Base-by-base conservation (phyloP, 2,329 filamentous ascomycete genomes). In the Verruconis gallopava region DNA sequence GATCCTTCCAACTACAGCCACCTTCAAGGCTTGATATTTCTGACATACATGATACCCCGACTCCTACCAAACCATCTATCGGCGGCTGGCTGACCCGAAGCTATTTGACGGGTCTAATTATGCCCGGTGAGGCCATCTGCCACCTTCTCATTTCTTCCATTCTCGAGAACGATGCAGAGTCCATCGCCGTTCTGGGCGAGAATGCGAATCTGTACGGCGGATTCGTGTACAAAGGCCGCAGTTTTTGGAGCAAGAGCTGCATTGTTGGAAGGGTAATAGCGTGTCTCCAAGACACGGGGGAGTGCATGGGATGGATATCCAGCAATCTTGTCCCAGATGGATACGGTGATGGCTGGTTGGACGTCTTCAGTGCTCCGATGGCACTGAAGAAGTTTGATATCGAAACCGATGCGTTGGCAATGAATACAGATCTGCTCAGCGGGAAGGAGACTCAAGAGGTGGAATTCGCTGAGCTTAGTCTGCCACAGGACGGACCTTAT, bases 221-320 rank as follows among this genome's bases (percentile, higher is more conserved):
- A 2, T 73, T 77, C 46, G 52, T 69, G 17, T 72, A 71, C 45
- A 49, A 56, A 5, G 61, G 57, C 3, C 60, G 60, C 22, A 69
- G 64, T 37, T 77, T 68, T 63, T 77, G 72, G 72, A 74, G 71
- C 51, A 74, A 73, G 51, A 59, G 59, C 34, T 72, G 66, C 30
- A 59, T 75, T 21, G 62, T 73, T n/a, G 69, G 68, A 0, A 63
- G 71, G 20, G 68, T 76, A 1, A 45, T 77, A 20, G 66, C 66
- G 22, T 62, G 65, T 33, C 41, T 63, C 20, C 53, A 61, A 5
- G 64, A 59, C 12, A 61, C 64, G 4, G 56, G 57, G 25, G 68
- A 71, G 40, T 72, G 67, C 44, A 71, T 74, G 68, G 71, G 70
- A 4, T 76, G 72, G 72, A 59, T 73, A 3, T 61, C 60, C 5